Percentiles rank a stretch among this genome's conserved stretches.
phyloP scores from a whole-genome alignment of 306 rosid species.

The Quercus agrifolia region DNA sequence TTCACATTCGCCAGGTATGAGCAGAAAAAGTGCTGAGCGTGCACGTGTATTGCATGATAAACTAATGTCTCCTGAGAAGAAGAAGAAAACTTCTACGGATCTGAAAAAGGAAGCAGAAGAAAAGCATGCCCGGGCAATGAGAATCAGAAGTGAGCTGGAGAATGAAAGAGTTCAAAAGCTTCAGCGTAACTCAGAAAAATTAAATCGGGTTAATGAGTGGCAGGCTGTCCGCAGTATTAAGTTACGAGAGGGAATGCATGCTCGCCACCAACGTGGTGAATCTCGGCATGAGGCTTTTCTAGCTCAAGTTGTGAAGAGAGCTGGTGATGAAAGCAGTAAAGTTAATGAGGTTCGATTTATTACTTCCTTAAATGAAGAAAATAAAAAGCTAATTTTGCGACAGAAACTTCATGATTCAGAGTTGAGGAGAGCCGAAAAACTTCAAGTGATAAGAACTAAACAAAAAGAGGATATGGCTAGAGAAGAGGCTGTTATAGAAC shows the following conservation, averaged over 20 bases:
- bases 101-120: conserved; percentile 89
- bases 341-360: conserved; percentile 97
- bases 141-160: conserved; percentile 89
- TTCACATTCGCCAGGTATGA: conserved; percentile 77
- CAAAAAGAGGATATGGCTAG: conserved; percentile 97
- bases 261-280: conserved; percentile 94
- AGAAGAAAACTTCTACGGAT: conserved; percentile 83
- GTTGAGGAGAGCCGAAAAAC: conserved; percentile 97
- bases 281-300: conserved; percentile 97
- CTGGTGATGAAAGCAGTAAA: conserved; percentile 99
- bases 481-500: conserved; percentile 97
- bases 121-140: conserved; percentile 96
- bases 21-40: conserved; percentile 91
- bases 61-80: conserved; percentile 95
- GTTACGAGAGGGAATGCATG: conserved; percentile 94
- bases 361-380: conserved; percentile 93
- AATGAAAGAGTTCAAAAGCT: conserved; percentile 95
- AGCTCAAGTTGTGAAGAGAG: conserved; percentile 98
- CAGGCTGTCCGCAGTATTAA: conserved; percentile 90
- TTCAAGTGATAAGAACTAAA: conserved; percentile 88
- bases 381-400: conserved; percentile 80
- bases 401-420: conserved; percentile 98
- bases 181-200: conserved; percentile 86
- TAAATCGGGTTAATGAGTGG: conserved; percentile 87
- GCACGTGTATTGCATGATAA: conserved; percentile 88